Evolutionary conservation across 1,139 yeast species (phyloP), one percentile per base, ranked within the genome.

Genomic region (Candida glucosophila): DNA sequence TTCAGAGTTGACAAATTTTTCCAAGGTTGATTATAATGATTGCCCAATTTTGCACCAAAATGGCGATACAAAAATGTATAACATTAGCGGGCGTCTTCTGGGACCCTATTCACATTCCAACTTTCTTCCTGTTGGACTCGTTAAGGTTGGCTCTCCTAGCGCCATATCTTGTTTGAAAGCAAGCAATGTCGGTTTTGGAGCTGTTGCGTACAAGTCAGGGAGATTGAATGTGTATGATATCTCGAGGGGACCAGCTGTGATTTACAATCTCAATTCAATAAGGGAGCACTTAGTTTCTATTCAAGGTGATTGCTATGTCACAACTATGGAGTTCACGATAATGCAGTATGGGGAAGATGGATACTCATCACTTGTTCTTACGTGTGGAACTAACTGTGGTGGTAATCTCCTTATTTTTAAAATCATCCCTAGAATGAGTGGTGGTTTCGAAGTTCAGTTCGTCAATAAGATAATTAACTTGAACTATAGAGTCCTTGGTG

Each of bases 141-240:
- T 64, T 28, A 49, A 43, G 17, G n/a, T n/a, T n/a, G 44, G 43
- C 10, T 39, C 37, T 4, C 57, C 59, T 5, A 70, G 66, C 17
- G 35, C 35, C 23, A 75, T 81, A 4, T 62, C 88, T 0, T 70
- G 82, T 2, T 40, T 88, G 25, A 66, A 67, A 29, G 69, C 81
- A 49, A 77, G 88, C 35, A 71, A 80, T 36, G 63, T 85, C 26
- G 96, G 96, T 0, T 86, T 90, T 56, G 83, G 81, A 4, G 94
- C 86, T 1, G 59, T 83, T 25, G 95, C 82, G 1, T 86, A 82
- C 48, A 68, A 68, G 25, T 71, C 78, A 9, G 98, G 98, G 14
- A 66, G 75, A 22, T 40, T 90, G 17, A 54, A 79, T 3, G 77
- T 90, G 1, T 58, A 92, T 35, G 97, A 90, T 52, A 48, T 61